Base-by-base conservation (phyloP, 805 yeast species). In the Alloascoidea hylecoeti region DNA sequence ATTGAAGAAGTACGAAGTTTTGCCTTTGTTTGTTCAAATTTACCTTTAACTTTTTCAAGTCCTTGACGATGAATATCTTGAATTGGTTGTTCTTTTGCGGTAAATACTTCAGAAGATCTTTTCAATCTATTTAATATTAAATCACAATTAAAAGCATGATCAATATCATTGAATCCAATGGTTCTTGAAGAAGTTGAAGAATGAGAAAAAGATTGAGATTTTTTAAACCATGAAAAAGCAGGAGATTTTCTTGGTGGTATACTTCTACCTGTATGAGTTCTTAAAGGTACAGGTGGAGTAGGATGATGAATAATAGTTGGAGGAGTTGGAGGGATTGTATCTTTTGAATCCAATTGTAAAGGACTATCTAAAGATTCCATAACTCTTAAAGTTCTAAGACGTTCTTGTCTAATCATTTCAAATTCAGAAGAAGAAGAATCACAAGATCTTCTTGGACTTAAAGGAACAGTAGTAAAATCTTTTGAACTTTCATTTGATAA, bases 21-120 rank as follows among this genome's bases (percentile, higher is more conserved):
- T 1, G 39, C 33, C 17, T 35, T 35, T 16, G 41, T 43, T 15
- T 35, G 41, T 30, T 43, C 43, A 17, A 44, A 50, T 4, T 44
- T 37, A 2, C 34, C 39, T 6, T 52, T 43, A 3, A 49, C 38
- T 16, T 49, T 43, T n/a, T 45, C 47, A n/a, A 43, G 42, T 34
- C 47, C 49, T 1, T 51, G 39, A 0, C 56, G 17, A 38, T 39
- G 30, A n/a, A 9, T 23, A 23, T 23, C 30, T n/a, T 23, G 30
- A n/a, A 9, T n/a, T 23, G 9, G 13, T 23, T 23, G 30, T 23
- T 23, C 30, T 23, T 23, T 23, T n/a, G n/a, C 13, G 30, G n/a
- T 23, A n/a, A 23, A 23, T 23, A 9, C n/a, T 23, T 23, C 30
- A 23, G 30, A 9, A 9, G 30, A 23, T 9, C 9, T 9, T 9